phyloP scores from a whole-genome alignment of 768 basidiomycete species.

The Xerocomellus amylosporus region DNA sequence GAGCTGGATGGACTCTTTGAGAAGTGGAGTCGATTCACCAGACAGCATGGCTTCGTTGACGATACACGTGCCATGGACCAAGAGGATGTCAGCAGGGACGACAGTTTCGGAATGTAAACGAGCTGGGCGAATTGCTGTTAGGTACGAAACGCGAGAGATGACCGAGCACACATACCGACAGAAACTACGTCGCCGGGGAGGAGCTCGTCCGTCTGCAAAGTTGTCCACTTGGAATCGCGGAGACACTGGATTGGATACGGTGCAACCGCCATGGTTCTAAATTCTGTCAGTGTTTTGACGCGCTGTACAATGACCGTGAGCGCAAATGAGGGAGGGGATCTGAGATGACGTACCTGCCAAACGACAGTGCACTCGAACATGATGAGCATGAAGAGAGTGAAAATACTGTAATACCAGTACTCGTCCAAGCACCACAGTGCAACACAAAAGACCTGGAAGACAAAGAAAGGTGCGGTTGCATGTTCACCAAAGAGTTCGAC shows the following conservation, averaged over 20 bases:
- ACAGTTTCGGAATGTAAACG: slow-evolving; percentile 77
- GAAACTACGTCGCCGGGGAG: slow-evolving; percentile 90
- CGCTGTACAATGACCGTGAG: slow-evolving; percentile 49
- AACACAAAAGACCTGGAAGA: slow-evolving; percentile 98
- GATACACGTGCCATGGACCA: slow-evolving; percentile 90
- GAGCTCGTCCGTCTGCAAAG: slow-evolving; percentile 80
- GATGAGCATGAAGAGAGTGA: slow-evolving; percentile 97
- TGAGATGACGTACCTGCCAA: slow-evolving; percentile 72
- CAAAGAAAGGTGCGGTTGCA: slow-evolving; percentile 98
- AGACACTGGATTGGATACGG: slow-evolving; percentile 85
- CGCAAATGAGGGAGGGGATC: neutral
- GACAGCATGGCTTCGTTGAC: slow-evolving; percentile 99
- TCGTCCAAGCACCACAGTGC: slow-evolving; percentile 97
- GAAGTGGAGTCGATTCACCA: slow-evolving; percentile 93
- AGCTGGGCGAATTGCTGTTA: slow-evolving; percentile 36
- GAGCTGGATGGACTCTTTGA: slow-evolving; percentile 93
- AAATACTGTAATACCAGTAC: slow-evolving; percentile 98
- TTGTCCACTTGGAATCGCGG: slow-evolving; percentile 77
- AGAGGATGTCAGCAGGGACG: slow-evolving; percentile 89
- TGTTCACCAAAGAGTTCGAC: slow-evolving; percentile 90
- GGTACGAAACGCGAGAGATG: neutral
- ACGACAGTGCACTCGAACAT: slow-evolving; percentile 99
- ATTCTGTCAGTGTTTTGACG: slow-evolving; percentile 89
- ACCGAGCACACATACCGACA: slow-evolving; percentile 52
- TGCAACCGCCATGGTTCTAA: slow-evolving; percentile 92